Conservation (phyloP, 305 asterid species). For the Caryopteris hybrid region DNA sequence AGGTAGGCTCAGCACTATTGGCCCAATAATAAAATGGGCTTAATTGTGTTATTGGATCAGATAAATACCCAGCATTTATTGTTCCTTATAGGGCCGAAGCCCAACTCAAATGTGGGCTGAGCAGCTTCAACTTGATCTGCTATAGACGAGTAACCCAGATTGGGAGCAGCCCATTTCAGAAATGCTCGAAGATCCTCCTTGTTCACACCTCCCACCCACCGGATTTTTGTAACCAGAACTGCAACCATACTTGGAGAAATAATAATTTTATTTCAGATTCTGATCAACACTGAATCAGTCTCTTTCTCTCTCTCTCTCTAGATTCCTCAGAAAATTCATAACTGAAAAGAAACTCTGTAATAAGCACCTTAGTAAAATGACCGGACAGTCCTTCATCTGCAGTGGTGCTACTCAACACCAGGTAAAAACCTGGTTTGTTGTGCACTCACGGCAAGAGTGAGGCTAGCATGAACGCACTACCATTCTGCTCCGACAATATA, state of each 20-base stretch:
- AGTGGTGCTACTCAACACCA: slow-evolving; percentile 73
- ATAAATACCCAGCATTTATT: slow-evolving; percentile 43
- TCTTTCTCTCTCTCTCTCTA: too few species aligned
- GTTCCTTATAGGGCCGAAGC: slow-evolving; percentile 26
- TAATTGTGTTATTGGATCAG: not conserved
- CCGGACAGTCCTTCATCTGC: slow-evolving; percentile 72
- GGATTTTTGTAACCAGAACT: slow-evolving; percentile 82
- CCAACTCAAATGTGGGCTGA: slow-evolving; percentile 53
- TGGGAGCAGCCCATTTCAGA: slow-evolving; percentile 63
- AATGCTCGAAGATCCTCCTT: slow-evolving; percentile 62
- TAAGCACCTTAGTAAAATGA: slow-evolving; percentile 61
- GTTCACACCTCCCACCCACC: slow-evolving; percentile 64
- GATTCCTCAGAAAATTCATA: too few species aligned
- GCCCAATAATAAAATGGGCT: not conserved
- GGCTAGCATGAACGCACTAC: slow-evolving; percentile 64
- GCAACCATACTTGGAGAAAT: slow-evolving; percentile 85
- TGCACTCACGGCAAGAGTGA: slow-evolving; percentile 80
- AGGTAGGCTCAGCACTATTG: not conserved
- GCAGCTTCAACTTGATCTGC: too few species aligned
- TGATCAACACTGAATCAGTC: too few species aligned
- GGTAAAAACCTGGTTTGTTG: slow-evolving; percentile 56
- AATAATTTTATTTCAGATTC: too few species aligned
- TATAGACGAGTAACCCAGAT: slow-evolving; percentile 66
- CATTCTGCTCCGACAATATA: slow-evolving; percentile 67
- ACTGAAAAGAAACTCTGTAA: too few species aligned